Evolutionary conservation across 192 early-diverging fungal species (phyloP), one percentile per base, ranked within the genome.

Genomic region (Entomortierella chlamydospora): DNA sequence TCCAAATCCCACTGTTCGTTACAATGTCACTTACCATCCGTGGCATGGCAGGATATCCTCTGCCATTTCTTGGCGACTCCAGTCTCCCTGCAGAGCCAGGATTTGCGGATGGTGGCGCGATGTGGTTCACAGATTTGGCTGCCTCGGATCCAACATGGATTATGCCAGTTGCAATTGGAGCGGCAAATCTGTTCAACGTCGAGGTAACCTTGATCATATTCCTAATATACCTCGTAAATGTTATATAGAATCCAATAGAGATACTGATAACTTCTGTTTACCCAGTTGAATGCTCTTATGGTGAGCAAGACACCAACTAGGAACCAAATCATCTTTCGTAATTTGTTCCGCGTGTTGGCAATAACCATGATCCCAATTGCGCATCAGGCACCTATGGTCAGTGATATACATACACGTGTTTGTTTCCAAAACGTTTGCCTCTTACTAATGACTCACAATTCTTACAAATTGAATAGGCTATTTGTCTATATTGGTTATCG

Each of bases 1-100:
- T 89, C 0, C 94, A 95, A 60, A 88, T 95, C n/a, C 94, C 94
- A 0, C 70, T 95, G 0, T 95, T 94, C 59, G 53, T 93, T 23
- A 81, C 81, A 23, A 86, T 91, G 85, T 90, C 92, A 0, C 72
- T 93, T 30, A 87, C 91, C 2, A 67, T 95, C 56, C 70, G 93
- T 28, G 76, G 87, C 23, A 85, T 95, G 88, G 84, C 86, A 12
- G 88, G 84, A 20, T 87, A 83, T 42, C 88, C 89, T 2, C 37
- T 91, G 17, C 88, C 90, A 0, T 90, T 70, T 49, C 55, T 83
- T 15, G 84, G 85, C 15, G 77, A 77, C 2, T 74, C 83, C 2
- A 68, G 76, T 7, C 43, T 79, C 8, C 70, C 88, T 0, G 54
- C 78, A 0, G 71, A 83, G 37, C 39, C 76, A 17, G 92, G 89